phyloP scores from a whole-genome alignment of 495 filamentous ascomycete species.

The Alectoria sarmentosa region DNA sequence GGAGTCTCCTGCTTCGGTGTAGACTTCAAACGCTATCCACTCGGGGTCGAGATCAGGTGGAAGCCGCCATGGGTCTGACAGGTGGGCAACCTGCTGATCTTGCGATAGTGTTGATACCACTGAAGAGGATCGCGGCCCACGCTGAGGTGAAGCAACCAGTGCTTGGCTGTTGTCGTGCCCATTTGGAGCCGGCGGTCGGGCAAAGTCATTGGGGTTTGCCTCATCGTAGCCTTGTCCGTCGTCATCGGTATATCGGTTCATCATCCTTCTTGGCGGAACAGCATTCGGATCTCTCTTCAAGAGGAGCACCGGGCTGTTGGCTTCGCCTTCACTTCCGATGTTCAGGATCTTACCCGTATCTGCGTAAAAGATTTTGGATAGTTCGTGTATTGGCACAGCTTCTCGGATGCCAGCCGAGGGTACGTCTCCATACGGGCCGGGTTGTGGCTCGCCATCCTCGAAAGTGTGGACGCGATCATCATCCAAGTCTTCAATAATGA shows the following conservation, averaged over 20 bases:
- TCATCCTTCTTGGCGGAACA: constrained; percentile 59
- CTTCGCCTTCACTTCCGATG: constrained; percentile 69
- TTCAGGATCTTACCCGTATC: constrained; percentile 93
- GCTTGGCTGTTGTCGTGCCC: constrained; percentile 1
- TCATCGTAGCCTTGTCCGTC: constrained; percentile 27
- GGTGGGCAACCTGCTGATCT: not conserved
- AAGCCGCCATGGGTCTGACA: constrained; percentile 51
- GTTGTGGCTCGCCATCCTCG: constrained; percentile 56
- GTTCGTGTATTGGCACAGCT: constrained; percentile 78
- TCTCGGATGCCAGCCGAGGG: constrained; percentile 71
- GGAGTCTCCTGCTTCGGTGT: constrained; percentile 52
- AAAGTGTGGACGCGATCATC: constrained; percentile 82
- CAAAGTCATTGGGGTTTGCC: not conserved
- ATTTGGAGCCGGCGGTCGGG: constrained; percentile 10
- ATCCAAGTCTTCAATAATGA: constrained; percentile 87
- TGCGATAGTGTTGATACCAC: constrained; percentile 1
- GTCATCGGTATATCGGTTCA: constrained; percentile 41
- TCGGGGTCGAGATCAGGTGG: constrained; percentile 81
- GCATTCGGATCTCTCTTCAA: constrained; percentile 80
- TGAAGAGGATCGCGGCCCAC: not conserved
- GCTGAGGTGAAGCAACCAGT: constrained; percentile 5
- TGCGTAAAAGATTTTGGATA: constrained; percentile 96
- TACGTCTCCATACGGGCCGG: constrained; percentile 64
- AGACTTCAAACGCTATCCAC: constrained; percentile 94
- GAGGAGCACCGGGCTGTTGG: constrained; percentile 79